These are phyloP conservation scores for Alloteropsis angusta DNA, from an alignment of 202 grass and related monocot genomes.

Conservation along the genomic window DNA sequence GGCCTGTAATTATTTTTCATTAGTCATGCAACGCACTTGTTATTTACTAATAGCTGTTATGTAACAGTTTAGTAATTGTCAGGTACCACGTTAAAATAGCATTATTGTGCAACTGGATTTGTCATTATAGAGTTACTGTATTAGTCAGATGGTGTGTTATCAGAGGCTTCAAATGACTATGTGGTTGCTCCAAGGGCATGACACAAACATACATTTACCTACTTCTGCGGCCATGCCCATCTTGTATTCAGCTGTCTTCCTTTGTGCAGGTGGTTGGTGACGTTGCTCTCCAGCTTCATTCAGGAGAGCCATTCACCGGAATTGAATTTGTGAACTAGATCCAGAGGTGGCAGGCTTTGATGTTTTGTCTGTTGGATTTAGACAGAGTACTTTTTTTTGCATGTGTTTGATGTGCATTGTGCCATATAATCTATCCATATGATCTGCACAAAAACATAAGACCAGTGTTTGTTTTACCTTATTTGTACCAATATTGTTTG, in stretches of 20 bases:
- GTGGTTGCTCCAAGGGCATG: neutral
- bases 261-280: constrained; percentile 65
- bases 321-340: constrained; percentile 79
- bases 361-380: neutral
- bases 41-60: neutral
- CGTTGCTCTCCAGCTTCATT: constrained; percentile 63
- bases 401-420: neutral
- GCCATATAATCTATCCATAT: neutral
- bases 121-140: neutral
- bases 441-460: neutral
- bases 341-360: neutral
- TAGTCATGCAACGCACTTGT: neutral
- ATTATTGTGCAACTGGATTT: neutral
- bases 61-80: neutral
- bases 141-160: neutral
- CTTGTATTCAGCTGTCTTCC: neutral
- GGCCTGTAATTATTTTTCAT: neutral
- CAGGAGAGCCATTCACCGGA: constrained; percentile 49
- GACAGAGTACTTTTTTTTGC: neutral
- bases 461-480: too few relatives aligned
- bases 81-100: neutral
- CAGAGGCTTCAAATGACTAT: neutral
- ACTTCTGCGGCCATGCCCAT: neutral
- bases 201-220: neutral
- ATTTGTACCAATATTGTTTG: too few relatives aligned